phyloP scores from a whole-genome alignment of 139 green algal species.

The Picochlorum sp. region DNA sequence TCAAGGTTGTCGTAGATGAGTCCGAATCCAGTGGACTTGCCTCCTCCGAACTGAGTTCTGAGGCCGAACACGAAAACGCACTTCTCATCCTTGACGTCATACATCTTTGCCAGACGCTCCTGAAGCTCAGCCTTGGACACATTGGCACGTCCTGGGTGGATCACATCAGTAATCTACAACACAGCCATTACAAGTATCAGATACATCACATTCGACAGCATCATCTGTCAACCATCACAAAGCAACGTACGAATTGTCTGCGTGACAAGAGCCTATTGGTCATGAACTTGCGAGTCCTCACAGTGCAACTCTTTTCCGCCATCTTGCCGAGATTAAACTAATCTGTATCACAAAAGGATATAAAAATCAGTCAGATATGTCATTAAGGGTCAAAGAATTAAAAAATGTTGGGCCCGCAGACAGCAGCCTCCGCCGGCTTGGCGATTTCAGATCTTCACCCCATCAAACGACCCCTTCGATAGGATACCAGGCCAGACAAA shows the following conservation, averaged over 20 bases:
- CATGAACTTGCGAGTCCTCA: constrained; percentile 96
- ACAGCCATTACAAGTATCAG: background rate
- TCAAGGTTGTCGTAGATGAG: constrained; percentile 97
- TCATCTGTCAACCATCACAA: too few species aligned
- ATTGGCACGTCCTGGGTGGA: constrained; percentile 91
- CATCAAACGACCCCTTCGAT: too few species aligned
- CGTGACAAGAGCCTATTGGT: constrained; percentile 87
- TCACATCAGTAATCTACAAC: constrained; percentile 89
- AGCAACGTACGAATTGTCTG: constrained; percentile 80
- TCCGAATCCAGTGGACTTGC: constrained; percentile 97
- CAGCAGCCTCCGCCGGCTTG: constrained; percentile 1
- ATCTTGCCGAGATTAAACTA: constrained; percentile 45
- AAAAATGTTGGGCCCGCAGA: background rate
- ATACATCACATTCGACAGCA: background rate
- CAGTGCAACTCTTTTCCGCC: constrained; percentile 84
- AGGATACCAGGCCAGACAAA: too few species aligned
- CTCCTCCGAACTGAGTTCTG: constrained; percentile 97
- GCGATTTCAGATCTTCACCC: background rate
- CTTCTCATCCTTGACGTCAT: constrained; percentile 84
- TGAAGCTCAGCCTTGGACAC: constrained; percentile 95
- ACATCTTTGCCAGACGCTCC: constrained; percentile 94
- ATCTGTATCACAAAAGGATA: background rate
- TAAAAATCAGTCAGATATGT: background rate
- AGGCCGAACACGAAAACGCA: constrained; percentile 94
- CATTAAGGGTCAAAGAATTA: too few species aligned